Conservation (phyloP, 2,329 filamentous ascomycete genomes). For the Xylariaceae sp. region DNA sequence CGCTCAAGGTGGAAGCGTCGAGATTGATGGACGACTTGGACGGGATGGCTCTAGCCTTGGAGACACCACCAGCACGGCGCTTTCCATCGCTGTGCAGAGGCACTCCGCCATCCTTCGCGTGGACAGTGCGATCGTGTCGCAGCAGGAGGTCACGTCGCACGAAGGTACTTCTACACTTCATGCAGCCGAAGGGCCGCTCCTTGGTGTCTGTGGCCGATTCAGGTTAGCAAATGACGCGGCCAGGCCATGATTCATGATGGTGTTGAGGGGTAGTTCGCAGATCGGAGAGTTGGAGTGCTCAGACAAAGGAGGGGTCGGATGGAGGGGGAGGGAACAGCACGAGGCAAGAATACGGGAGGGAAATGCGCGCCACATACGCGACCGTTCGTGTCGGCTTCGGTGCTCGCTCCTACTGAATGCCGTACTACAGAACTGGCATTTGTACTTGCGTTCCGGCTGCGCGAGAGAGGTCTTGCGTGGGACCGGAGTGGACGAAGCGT, state of each 20-base stretch:
- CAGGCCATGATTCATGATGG: slow-evolving; percentile 7
- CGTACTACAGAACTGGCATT: slow-evolving; percentile 96
- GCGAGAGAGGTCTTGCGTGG: slow-evolving; percentile 68
- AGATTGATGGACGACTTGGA: slow-evolving; percentile 73
- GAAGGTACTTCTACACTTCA: slow-evolving; percentile 97
- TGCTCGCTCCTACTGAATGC: slow-evolving; percentile 98
- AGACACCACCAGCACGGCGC: slow-evolving; percentile 56
- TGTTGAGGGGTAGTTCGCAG: slow-evolving; percentile 11
- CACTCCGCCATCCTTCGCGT: slow-evolving; percentile 93
- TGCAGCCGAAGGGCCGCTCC: slow-evolving; percentile 96
- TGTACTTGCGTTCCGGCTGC: slow-evolving; percentile 91
- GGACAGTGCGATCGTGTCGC: slow-evolving; percentile 94
- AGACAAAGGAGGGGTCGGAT: slow-evolving; percentile 18
- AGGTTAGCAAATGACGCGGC: slow-evolving; percentile 17
- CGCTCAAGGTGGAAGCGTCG: slow-evolving; percentile 70
- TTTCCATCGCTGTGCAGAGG: slow-evolving; percentile 93
- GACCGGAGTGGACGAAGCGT: slow-evolving; percentile 60
- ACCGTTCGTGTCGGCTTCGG: slow-evolving; percentile 91
- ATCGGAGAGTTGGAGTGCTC: slow-evolving; percentile 5
- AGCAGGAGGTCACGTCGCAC: slow-evolving; percentile 94
- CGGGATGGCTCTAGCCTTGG: slow-evolving; percentile 60
- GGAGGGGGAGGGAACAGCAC: slow-evolving; percentile 9
- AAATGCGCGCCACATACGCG: slow-evolving; percentile 63
- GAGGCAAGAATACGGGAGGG: no score
- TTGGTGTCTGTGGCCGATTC: slow-evolving; percentile 70